Evolutionary conservation across 495 filamentous ascomycete species (phyloP).

Genomic region (Podospora australis): DNA sequence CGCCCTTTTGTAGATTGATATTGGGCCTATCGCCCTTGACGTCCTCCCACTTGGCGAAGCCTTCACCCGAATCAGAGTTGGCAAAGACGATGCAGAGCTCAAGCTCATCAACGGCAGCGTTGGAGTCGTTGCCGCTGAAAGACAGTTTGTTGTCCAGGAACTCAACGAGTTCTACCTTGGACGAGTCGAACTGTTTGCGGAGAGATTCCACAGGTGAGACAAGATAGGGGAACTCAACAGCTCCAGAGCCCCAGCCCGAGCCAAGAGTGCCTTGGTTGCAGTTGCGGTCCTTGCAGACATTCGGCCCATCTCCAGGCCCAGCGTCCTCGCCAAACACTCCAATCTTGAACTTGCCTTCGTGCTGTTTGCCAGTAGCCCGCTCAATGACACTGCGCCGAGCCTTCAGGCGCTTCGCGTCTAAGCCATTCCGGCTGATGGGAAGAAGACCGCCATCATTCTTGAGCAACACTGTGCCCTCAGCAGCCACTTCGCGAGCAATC

Average conservation of each 20-base stretch:
- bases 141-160: constrained; percentile 51
- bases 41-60: constrained; percentile 54
- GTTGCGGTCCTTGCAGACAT: constrained; percentile 63
- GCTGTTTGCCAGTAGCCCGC: constrained; percentile 14
- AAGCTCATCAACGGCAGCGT: constrained; percentile 37
- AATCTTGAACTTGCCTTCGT: constrained; percentile 47
- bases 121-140: constrained; percentile 13
- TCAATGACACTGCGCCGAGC: constrained; percentile 13
- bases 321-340: constrained; percentile 86
- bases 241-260: constrained; percentile 85
- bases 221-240: constrained; percentile 82
- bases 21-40: constrained; percentile 80
- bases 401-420: constrained; percentile 29
- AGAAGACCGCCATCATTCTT: constrained; percentile 74
- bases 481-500: constrained; percentile 66
- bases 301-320: constrained; percentile 61
- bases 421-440: constrained; percentile 49
- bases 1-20: constrained; percentile 68
- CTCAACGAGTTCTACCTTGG: constrained; percentile 53
- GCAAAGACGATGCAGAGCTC: constrained; percentile 66
- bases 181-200: constrained; percentile 50
- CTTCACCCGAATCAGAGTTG: constrained; percentile 58
- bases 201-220: constrained; percentile 65
- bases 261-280: constrained; percentile 74
- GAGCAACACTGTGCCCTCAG: constrained; percentile 78